Base-by-base conservation (phyloP, 1,284 basidiomycete species). In the Meripilus lineatus region DNA sequence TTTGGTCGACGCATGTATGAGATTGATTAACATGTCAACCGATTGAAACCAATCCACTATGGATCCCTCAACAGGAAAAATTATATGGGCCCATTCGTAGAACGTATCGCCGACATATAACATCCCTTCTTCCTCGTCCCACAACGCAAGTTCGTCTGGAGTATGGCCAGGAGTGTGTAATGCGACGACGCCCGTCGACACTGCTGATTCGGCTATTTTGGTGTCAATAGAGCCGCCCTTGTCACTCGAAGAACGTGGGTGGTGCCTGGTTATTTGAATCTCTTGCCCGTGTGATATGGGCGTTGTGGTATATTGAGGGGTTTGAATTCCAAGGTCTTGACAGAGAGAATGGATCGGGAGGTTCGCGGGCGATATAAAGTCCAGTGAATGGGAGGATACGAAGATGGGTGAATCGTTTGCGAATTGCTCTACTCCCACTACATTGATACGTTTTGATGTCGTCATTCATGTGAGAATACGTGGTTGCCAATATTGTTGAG, bases 151-250 rank as follows among this genome's bases (percentile, higher is more conserved):
- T 49, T 77, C 70, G 57, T 79, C 77, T 4, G 76, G 78, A 0
- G 72, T 77, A 45, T 79, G 77, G 15, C 76, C 75, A 0, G 75
- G 75, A 0, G 74, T 76, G 47, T 79, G 76, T 40, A 79, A 61
- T 38, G 77, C 58, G 3, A 50, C 64, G 22, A 77, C 48, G 0
- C 66, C 68, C 5, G 56, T 50, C 20, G 53, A 47, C 17, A 50
- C 45, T 39, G 68, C 59, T 20, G 48, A 21, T 4, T 22, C 34
- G n/a, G n/a, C n/a, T n/a, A n/a, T n/a, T n/a, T n/a, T n/a, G n/a
- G n/a, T n/a, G n/a, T n/a, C n/a, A n/a, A n/a, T n/a, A n/a, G n/a
- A n/a, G n/a, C n/a, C n/a, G n/a, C n/a, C n/a, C n/a, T n/a, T n/a
- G n/a, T n/a, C 42, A 45, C 65, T 47, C n/a, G 58, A 56, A 5